Percentiles rank a stretch among this genome's conserved stretches.
Evolutionary conservation across 2,329 filamentous ascomycete genomes (phyloP).

Genomic region (Diatrype stigma): DNA sequence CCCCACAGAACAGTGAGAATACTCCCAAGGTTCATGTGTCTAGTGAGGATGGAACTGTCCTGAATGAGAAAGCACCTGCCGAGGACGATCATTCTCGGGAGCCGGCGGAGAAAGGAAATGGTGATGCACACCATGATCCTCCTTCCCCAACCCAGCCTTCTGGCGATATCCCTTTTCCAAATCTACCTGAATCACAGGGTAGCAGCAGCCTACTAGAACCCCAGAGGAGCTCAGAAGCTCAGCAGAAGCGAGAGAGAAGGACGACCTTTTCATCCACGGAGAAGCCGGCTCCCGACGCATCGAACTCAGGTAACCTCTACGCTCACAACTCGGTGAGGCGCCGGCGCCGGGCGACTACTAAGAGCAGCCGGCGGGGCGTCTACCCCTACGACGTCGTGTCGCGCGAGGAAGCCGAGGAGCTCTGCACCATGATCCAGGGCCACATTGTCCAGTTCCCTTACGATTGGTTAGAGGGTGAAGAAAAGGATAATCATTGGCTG

Average conservation of each 20-base stretch:
- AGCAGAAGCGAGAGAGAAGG: conserved; percentile 43
- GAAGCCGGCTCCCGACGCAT: conserved; percentile 35
- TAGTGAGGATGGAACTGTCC: conserved; percentile 9
- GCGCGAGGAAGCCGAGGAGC: conserved; percentile 71
- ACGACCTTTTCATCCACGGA: conserved; percentile 54
- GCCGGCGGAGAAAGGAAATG: conserved; percentile 13
- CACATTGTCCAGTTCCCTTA: conserved; percentile 90
- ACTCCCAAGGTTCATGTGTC: conserved; percentile 14
- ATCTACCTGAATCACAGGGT: conserved; percentile 35
- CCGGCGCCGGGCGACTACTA: conserved; percentile 66
- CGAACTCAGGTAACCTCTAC: conserved; percentile 30
- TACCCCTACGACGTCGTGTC: conserved; percentile 71
- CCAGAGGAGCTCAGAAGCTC: conserved; percentile 16
- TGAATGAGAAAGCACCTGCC: conserved; percentile 19
- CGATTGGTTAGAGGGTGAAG: conserved; percentile 90
- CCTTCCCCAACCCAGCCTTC: conserved; percentile 38
- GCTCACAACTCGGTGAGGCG: conserved; percentile 49
- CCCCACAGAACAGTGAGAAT: conserved; percentile 9
- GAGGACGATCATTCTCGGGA: conserved; percentile 11
- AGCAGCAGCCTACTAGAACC: conserved; percentile 18
- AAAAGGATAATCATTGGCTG: conserved; percentile 91
- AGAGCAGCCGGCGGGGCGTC: conserved; percentile 59
- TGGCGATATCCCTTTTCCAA: conserved; percentile 43
- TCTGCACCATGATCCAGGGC: conserved; percentile 80
- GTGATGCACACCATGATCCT: conserved; percentile 24